Percentiles rank a stretch among this genome's conserved stretches.
Evolutionary conservation across 345 rosid species (phyloP).

Genomic region (Orychophragmus violaceus): DNA sequence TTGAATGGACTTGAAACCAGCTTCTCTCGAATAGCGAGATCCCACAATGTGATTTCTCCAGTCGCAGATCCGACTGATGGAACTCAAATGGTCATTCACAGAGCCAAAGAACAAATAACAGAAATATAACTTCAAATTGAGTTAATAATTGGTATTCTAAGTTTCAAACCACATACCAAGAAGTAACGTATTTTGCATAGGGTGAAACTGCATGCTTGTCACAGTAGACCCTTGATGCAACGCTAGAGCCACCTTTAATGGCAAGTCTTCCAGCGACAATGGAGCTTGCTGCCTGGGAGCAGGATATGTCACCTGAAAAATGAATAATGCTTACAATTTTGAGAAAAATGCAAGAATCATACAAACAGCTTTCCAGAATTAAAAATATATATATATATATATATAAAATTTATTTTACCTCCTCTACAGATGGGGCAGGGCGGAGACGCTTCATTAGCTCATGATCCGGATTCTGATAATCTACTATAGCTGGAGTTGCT

Average conservation of each 20-base stretch:
- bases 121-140: not conserved
- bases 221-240: constrained; percentile 72
- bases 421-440: constrained; percentile 65
- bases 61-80: constrained; percentile 67
- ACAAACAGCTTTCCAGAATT: constrained; percentile 4
- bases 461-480: constrained; percentile 78
- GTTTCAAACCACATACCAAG: constrained; percentile 50
- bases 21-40: constrained; percentile 47
- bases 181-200: constrained; percentile 56
- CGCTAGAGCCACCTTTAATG: constrained; percentile 59
- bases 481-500: constrained; percentile 56
- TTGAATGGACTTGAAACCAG: constrained; percentile 73
- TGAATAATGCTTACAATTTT: not conserved
- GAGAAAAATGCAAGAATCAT: constrained; percentile 7
- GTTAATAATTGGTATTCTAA: not conserved
- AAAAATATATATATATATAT: no score
- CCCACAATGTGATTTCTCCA: constrained; percentile 88
- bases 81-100: constrained; percentile 27
- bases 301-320: constrained; percentile 63
- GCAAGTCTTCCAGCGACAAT: constrained; percentile 77
- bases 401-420: constrained; percentile 38
- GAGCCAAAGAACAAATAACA: constrained; percentile 1
- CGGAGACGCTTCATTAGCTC: constrained; percentile 79
- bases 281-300: constrained; percentile 46
- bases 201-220: constrained; percentile 91